These are phyloP conservation scores for Penicillium chermesinum DNA, from an alignment of 495 filamentous ascomycete species.

Conservation along the genomic window DNA sequence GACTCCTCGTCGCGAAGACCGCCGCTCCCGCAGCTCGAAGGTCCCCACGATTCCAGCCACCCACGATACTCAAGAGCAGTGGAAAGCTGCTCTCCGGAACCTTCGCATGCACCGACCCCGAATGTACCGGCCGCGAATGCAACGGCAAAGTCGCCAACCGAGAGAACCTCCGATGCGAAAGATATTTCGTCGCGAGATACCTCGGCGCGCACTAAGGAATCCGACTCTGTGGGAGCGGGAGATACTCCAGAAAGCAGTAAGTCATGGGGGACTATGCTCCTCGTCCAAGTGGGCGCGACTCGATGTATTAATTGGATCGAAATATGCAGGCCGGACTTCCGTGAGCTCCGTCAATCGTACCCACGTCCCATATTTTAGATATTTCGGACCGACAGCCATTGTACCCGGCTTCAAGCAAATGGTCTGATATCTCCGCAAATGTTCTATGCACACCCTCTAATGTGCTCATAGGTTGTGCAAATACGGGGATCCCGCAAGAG, in stretches of 20 bases:
- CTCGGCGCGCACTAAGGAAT: conserved; percentile 23
- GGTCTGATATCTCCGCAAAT: conserved; percentile 38
- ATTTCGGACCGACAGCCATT: conserved; percentile 84
- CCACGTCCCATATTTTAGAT: conserved; percentile 81
- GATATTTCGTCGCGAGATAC: conserved; percentile 19
- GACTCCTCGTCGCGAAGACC: conserved; percentile 28
- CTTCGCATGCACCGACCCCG: conserved; percentile 6
- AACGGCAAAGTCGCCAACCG: conserved; percentile 13
- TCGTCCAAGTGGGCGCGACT: not conserved
- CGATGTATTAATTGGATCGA: conserved; percentile 12
- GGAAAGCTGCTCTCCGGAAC: conserved; percentile 30
- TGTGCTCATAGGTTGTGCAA: conserved; percentile 48
- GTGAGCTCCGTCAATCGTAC: conserved; percentile 44
- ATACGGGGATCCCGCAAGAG: conserved; percentile 53
- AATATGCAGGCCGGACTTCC: conserved; percentile 33
- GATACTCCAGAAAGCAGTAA: conserved; percentile 41
- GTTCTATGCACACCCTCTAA: not conserved
- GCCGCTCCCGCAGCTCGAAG: conserved; percentile 14
- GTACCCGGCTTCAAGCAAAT: conserved; percentile 91
- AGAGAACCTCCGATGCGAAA: conserved; percentile 15
- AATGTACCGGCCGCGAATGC: conserved; percentile 3
- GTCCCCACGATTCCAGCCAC: conserved; percentile 13
- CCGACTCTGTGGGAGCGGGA: conserved; percentile 22
- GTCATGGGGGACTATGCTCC: conserved; percentile 6
- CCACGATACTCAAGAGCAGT: conserved; percentile 15